These are phyloP conservation scores for Brassica nigra DNA, from an alignment of 345 rosid species.

Conservation along the genomic window DNA sequence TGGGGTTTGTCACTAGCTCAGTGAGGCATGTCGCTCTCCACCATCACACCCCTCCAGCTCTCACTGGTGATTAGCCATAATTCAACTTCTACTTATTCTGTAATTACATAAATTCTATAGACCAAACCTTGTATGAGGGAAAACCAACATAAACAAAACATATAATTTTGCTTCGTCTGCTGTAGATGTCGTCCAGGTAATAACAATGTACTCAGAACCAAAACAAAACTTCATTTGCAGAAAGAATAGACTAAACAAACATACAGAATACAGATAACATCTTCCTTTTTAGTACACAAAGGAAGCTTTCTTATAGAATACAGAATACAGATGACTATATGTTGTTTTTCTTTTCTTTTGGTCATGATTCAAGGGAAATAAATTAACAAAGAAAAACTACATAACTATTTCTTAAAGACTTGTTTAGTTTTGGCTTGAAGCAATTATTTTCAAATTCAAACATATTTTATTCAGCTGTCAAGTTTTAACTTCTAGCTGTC, in stretches of 20 bases:
- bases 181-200: background rate
- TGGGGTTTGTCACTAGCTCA: slow-evolving; percentile 49
- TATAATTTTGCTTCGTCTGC: background rate
- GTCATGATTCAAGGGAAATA: background rate
- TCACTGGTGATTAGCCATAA: slow-evolving; percentile 57
- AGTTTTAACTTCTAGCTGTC: background rate
- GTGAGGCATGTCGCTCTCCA: slow-evolving; percentile 77
- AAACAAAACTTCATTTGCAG: background rate
- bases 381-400: background rate
- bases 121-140: slow-evolving; percentile 1
- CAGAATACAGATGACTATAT: background rate
- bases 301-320: background rate
- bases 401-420: background rate
- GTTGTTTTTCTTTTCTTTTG: too few relatives aligned
- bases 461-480: background rate
- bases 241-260: slow-evolving; percentile 14
- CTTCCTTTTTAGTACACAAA: slow-evolving; percentile 17
- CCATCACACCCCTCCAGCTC: slow-evolving; percentile 79
- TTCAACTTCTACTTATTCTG: background rate
- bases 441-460: background rate
- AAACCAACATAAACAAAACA: background rate
- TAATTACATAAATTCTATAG: slow-evolving; percentile 9
- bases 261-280: slow-evolving; percentile 19
- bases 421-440: background rate
- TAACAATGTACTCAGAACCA: background rate